phyloP scores from a whole-genome alignment of 2,329 filamentous ascomycete genomes.

The Ophiostoma himal-ulmi region DNA sequence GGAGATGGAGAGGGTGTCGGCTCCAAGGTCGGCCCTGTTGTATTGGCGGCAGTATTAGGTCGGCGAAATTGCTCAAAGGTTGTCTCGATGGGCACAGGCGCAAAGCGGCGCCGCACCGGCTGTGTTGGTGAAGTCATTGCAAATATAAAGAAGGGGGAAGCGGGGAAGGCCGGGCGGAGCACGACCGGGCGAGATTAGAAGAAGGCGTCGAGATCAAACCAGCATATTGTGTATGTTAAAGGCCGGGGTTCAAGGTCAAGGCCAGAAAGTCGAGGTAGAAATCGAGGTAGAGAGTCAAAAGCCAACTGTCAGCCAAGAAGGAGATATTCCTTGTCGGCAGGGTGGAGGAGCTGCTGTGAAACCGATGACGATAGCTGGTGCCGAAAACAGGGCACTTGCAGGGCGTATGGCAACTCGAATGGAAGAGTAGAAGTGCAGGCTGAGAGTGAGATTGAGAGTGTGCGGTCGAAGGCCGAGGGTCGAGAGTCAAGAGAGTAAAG shows the following conservation, averaged over 20 bases:
- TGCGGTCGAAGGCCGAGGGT: background rate
- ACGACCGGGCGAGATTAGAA: background rate
- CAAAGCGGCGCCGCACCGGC: slow-evolving; percentile 48
- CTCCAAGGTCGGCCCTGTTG: slow-evolving; percentile 36
- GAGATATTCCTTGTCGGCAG: background rate
- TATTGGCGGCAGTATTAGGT: slow-evolving; percentile 17
- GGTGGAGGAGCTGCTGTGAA: background rate
- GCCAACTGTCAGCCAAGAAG: background rate
- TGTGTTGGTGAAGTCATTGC: slow-evolving; percentile 12
- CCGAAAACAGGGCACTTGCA: background rate
- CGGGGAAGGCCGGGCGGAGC: background rate
- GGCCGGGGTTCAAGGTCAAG: background rate
- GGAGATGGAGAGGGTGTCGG: slow-evolving; percentile 46
- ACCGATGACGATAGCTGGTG: background rate
- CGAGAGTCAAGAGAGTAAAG: background rate
- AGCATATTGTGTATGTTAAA: slow-evolving; percentile 7
- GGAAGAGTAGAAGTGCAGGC: background rate
- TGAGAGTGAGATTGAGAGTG: background rate
- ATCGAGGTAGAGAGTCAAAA: background rate
- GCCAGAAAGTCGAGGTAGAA: background rate
- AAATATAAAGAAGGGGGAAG: background rate
- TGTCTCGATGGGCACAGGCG: slow-evolving; percentile 66
- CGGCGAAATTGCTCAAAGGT: slow-evolving; percentile 56
- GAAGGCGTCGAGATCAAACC: background rate
- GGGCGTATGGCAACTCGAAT: background rate